phyloP scores from a whole-genome alignment of 225 moss, liverwort and hornwort species.

The Polytrichum formosum region DNA sequence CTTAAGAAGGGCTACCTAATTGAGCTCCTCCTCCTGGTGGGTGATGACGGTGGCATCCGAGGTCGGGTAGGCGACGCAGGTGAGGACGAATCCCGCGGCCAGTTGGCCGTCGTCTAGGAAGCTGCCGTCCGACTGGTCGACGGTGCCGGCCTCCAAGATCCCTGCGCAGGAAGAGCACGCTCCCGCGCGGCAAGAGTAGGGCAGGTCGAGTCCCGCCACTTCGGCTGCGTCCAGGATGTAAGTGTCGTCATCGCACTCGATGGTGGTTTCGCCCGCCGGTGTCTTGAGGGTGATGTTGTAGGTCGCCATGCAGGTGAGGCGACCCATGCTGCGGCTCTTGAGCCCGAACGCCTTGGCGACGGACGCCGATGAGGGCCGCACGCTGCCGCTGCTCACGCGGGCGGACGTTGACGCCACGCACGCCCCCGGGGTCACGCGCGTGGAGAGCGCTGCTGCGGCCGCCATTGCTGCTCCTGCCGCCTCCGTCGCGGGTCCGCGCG shows the following conservation, averaged over 20 bases:
- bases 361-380: constrained; percentile 2
- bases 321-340: constrained; percentile 3
- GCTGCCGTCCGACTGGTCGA: constrained; percentile 8
- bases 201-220: constrained; percentile 4
- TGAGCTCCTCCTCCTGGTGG: constrained; percentile 23
- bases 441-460: constrained; percentile 9
- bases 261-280: not conserved
- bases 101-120: constrained; percentile 25
- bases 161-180: constrained; percentile 43
- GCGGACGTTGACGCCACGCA: not conserved
- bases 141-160: not conserved
- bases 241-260: not conserved
- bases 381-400: not conserved
- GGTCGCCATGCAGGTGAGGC: constrained; percentile 13
- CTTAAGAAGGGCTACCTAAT: not conserved
- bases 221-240: constrained; percentile 10
- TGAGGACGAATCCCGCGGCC: constrained; percentile 18
- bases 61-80: constrained; percentile 37
- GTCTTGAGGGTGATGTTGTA: constrained; percentile 7
- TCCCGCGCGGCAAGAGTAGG: constrained; percentile 21
- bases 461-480: constrained; percentile 3
- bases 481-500: no score
- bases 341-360: constrained; percentile 9
- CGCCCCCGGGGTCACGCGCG: constrained; percentile 2
- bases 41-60: constrained; percentile 33